A percentile compares a stretch with the other conserved stretches of the same genome.
These are phyloP conservation scores for Aspergillus sclerotialis DNA, from an alignment of 2,329 filamentous ascomycete species.

Conservation along the genomic window DNA sequence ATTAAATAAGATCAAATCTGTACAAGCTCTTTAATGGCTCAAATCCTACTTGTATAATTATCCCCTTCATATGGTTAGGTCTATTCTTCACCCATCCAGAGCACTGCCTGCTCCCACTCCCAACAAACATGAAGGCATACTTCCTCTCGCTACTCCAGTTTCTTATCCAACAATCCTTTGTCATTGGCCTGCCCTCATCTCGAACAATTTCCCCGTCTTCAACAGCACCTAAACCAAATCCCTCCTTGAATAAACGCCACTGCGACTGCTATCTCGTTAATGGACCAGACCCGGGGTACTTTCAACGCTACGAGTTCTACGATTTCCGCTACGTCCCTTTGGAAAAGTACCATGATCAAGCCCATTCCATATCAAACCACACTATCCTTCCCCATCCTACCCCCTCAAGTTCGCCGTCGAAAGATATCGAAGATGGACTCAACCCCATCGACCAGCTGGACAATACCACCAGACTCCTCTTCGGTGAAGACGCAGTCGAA, in stretches of 20 bases:
- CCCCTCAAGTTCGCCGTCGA: conserved; percentile 11
- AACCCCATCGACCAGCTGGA: conserved; percentile 7
- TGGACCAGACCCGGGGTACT: conserved; percentile 38
- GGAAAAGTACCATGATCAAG: conserved; percentile 12
- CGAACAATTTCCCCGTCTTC: neutral
- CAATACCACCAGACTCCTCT: conserved; percentile 4
- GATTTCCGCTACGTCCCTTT: conserved; percentile 42
- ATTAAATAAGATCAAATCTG: no score
- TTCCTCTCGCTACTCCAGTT: neutral
- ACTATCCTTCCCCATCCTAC: conserved; percentile 11
- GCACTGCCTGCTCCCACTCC: neutral
- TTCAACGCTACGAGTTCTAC: conserved; percentile 46
- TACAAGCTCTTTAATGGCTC: no score
- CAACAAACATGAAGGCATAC: neutral
- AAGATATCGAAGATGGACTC: conserved; percentile 9
- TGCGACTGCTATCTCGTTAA: conserved; percentile 45
- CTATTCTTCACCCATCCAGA: neutral
- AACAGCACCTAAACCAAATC: no score
- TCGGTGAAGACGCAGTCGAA: conserved; percentile 15
- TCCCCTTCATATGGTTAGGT: neutral
- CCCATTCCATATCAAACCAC: no score
- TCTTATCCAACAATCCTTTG: no score
- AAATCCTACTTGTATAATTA: neutral
- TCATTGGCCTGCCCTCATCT: neutral
- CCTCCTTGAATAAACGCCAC: neutral